Evolutionary conservation across 164 flowering plant genomes (phyloP).

Genomic region (Chimonanthus praecox): DNA sequence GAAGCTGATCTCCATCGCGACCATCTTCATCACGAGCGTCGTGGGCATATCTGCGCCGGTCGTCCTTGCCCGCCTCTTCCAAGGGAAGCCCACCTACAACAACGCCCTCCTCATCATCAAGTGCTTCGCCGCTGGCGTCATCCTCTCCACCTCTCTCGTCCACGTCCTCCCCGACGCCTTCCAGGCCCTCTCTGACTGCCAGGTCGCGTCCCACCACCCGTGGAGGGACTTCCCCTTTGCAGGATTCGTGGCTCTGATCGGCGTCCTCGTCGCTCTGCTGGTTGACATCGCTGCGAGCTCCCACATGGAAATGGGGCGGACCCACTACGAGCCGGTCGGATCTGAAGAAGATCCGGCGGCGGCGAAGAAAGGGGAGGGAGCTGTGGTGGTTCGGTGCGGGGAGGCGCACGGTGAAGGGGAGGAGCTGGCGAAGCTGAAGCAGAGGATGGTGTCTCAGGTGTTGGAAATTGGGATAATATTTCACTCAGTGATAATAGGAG

Average conservation of each 20-base stretch:
- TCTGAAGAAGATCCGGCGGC: not conserved
- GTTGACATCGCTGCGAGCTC: conserved; percentile 61
- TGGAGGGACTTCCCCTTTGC: conserved; percentile 82
- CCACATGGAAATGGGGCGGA: conserved; percentile 33
- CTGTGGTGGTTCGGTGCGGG: conserved; percentile 4
- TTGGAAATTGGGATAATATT: conserved; percentile 75
- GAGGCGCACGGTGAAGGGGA: conserved; percentile 11
- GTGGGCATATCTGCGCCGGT: conserved; percentile 54
- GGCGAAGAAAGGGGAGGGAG: conserved; percentile 5
- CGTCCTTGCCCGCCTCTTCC: conserved; percentile 48
- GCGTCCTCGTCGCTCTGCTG: conserved; percentile 43
- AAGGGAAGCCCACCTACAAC: conserved; percentile 48
- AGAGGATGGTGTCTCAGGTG: conserved; percentile 68
- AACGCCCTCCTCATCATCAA: conserved; percentile 46
- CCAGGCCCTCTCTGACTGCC: conserved; percentile 54
- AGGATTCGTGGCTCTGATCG: conserved; percentile 50
- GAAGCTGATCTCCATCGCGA: conserved; percentile 41
- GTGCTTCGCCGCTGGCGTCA: conserved; percentile 87
- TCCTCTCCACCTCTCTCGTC: conserved; percentile 71
- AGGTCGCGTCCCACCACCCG: conserved; percentile 53
- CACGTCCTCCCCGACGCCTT: conserved; percentile 80
- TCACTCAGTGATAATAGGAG: conserved; percentile 74
- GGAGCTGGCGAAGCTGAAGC: conserved; percentile 49
- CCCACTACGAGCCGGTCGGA: conserved; percentile 29
- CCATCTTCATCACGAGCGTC: conserved; percentile 54